Evolutionary conservation across 2,329 filamentous ascomycete genomes (phyloP).

Genomic region (Stemphylium vesicarium): DNA sequence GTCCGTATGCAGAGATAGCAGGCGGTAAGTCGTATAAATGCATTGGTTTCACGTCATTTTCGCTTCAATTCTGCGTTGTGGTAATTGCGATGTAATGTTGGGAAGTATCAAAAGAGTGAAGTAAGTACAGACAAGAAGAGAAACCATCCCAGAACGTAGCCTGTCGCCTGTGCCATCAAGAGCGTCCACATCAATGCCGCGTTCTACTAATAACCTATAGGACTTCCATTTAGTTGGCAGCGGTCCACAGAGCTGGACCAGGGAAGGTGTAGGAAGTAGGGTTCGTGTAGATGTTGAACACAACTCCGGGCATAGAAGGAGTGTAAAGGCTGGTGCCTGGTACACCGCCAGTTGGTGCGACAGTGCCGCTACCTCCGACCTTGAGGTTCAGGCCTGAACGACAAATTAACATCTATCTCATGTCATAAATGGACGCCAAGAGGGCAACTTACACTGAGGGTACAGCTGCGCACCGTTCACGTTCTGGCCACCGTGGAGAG

Average conservation of each 20-base stretch:
- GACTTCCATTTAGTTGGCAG: slow-evolving; percentile 28
- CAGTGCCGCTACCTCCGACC: slow-evolving; percentile 54
- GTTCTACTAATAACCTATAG: too few species aligned
- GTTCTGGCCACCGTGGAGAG: slow-evolving; percentile 52
- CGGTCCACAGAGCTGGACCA: slow-evolving; percentile 46
- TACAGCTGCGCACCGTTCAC: slow-evolving; percentile 60
- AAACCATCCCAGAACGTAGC: too few species aligned
- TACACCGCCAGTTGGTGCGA: slow-evolving; percentile 46
- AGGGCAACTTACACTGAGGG: slow-evolving; percentile 51
- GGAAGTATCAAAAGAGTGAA: too few species aligned
- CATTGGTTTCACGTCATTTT: too few species aligned
- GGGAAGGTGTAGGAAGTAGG: slow-evolving; percentile 46
- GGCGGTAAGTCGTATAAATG: too few species aligned
- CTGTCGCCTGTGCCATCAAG: too few species aligned
- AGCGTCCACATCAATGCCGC: too few species aligned
- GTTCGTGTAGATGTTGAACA: slow-evolving; percentile 48
- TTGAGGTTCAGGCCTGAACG: slow-evolving; percentile 37
- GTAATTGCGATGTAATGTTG: too few species aligned
- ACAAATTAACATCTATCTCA: neutral
- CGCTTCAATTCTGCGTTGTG: too few species aligned
- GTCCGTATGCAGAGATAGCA: too few species aligned
- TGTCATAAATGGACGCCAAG: neutral
- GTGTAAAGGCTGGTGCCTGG: slow-evolving; percentile 53
- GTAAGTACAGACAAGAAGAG: too few species aligned
- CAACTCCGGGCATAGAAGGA: slow-evolving; percentile 52